Base-by-base conservation (phyloP, 768 basidiomycete genomes). In the Filobasidium wieringae region DNA sequence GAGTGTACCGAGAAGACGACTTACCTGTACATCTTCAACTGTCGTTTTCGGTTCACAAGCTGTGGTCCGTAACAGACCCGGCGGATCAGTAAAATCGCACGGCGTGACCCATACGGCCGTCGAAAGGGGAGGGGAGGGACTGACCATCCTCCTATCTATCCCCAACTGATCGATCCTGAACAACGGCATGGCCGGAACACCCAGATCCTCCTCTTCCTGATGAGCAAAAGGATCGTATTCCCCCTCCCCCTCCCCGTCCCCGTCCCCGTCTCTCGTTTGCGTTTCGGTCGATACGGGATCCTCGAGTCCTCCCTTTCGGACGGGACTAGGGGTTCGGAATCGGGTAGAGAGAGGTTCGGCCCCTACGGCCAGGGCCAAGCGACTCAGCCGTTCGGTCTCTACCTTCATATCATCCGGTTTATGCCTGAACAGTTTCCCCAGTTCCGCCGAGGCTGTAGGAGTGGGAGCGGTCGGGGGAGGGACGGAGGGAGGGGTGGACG, bases 1-100 rank as follows among this genome's bases (percentile, higher is more conserved):
- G n/a, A n/a, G 17, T 11, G n/a, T n/a, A 34, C 9, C 29, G 26
- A 15, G 3, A 37, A 22, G 17, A 26, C 4, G 14, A 32, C 61
- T 52, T 31, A 64, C 45, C 95, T 79, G 71, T 93, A 96, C 95
- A 99, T 99, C 74, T 93, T 93, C 51, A 95, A 75, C 75, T 91
- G 86, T 58, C 88, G 78, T 75, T 95, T 96, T 45, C 95, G 79
- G 68, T 99, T 99, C 53, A 99, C 84, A 41, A 97, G 78, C 73
- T 74, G 31, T 5, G 43, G n/a, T 15, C n/a, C 31, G 3, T 8
- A 43, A 15, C 0, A 19, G 19, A 22, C 29, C 4, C 17, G 22
- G 17, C 37, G 37, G 26, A 47, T 30, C 32, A 30, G 22, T 30
- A 19, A 49, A 27, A 36, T 29, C 17, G 11, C 34, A 43, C 15